Evolutionary conservation across 2,329 filamentous ascomycete species (phyloP), one percentile per base, ranked within the genome.

Genomic region (Xylaria sp.): DNA sequence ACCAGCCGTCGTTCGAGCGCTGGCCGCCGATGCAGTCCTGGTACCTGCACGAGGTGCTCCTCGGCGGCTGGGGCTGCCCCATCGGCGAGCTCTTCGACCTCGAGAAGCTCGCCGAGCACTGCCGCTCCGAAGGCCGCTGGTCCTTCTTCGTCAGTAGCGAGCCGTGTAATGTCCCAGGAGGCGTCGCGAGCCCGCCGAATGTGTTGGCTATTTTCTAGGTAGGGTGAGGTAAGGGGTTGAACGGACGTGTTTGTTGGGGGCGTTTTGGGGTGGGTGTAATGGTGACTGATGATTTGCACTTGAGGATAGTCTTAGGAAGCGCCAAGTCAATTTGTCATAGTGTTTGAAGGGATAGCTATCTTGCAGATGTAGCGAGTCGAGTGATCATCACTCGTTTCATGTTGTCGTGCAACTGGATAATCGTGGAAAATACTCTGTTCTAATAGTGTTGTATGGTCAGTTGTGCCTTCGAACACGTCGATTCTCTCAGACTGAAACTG

Each of bases 21-120:
- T 80, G 77, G 78, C 80, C 78, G 13, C 50, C 74, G 7, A 66
- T 58, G 13, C 57, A 70, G 56, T 59, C 70, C 33, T 74, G 69
- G 69, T 45, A 65, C 0, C 65, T 80, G 56, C 83, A 85, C 72
- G 82, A 85, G 73, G 79, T 84, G 0, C 78, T 85, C 69, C 75
- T 85, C 4, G 79, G 78, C 0, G 82, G 83, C 0, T 85, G 82
- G 82, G 83, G 83, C 0, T 82, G 81, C 71, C 83, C 83, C 15
- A 83, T 85, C 69, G 83, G 83, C 27, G 83, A 85, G 73, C 72
- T 85, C 3, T 85, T 84, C 69, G 80, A 84, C 73, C 74, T 85
- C 10, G 83, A 85, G 74, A 74, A 66, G 49, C 70, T 85, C 55
- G 79, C 81, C 0, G 76, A 66, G 58, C 72, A 82, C 49, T 85